A percentile compares a stretch with the other conserved stretches of the same genome.
Evolutionary conservation across 345 rosid species (phyloP).

Genomic region (Crucihimalaya himalaica): DNA sequence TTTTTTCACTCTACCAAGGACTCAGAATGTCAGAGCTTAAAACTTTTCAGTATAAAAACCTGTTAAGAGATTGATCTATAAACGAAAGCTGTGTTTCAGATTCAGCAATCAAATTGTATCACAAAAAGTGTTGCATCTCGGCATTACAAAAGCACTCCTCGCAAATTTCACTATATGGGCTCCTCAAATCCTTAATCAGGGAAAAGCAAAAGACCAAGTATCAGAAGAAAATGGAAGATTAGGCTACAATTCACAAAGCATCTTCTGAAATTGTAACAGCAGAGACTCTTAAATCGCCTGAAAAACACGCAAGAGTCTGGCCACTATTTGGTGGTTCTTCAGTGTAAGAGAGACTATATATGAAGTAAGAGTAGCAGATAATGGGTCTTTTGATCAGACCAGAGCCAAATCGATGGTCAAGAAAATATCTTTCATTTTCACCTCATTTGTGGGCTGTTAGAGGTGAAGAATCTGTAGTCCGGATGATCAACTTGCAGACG

Average conservation of each 20-base stretch:
- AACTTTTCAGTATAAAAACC: neutral
- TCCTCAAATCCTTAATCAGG: slow-evolving; percentile 29
- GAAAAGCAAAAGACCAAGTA: slow-evolving; percentile 21
- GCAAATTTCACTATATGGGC: slow-evolving; percentile 29
- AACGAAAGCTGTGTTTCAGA: slow-evolving; percentile 22
- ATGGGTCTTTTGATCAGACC: slow-evolving; percentile 20
- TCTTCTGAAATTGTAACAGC: slow-evolving; percentile 25
- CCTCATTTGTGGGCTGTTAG: slow-evolving; percentile 50
- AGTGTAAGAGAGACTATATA: slow-evolving; percentile 40
- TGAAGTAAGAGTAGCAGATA: slow-evolving; percentile 21
- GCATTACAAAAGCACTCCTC: slow-evolving; percentile 29
- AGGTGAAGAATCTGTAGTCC: slow-evolving; percentile 67
- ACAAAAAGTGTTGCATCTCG: slow-evolving; percentile 28
- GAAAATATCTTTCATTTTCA: slow-evolving; percentile 31
- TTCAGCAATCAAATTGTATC: slow-evolving; percentile 21
- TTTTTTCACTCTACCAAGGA: neutral
- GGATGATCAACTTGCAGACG: slow-evolving; percentile 71
- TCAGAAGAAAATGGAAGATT: slow-evolving; percentile 1
- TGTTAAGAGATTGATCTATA: slow-evolving; percentile 12
- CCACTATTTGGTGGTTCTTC: slow-evolving; percentile 20
- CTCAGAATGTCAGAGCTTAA: neutral
- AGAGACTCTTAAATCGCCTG: slow-evolving; percentile 36
- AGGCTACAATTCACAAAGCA: slow-evolving; percentile 39
- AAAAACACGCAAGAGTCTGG: slow-evolving; percentile 39
- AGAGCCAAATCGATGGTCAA: slow-evolving; percentile 19